Base-by-base conservation (phyloP, 306 rosid species). In the Alnus glutinosa region DNA sequence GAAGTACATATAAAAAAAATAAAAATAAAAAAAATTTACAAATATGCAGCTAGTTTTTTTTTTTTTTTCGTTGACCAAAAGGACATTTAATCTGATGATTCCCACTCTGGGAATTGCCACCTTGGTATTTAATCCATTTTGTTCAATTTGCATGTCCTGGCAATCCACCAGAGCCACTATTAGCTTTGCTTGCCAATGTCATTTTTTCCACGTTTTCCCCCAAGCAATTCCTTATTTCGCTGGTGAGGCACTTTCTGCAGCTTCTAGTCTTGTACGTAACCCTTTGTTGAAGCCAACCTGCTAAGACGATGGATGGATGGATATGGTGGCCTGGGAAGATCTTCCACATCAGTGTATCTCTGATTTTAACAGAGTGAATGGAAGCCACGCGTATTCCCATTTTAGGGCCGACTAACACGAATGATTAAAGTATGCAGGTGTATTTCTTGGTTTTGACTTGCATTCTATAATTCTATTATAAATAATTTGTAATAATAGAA, bases 351-450 rank as follows among this genome's bases (percentile, higher is more conserved):
- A 16, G 70, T 11, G 32, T 57, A 15, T 71, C 66, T 2, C 2
- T 79, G 39, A 74, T 13, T 55, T 12, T 37, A 28, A 9, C 61
- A 52, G 12, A 34, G 7, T 16, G 61, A 42, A 58, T 68, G 84
- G 79, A 30, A 5, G 58, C 75, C 84, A 75, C 76, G 76, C 48
- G 76, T 75, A 69, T 32, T 80, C 30, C 79, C 84, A 80, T 80
- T 59, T 69, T 19, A 8, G 32, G 32, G 18, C 28, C 28, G 62
- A 6, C 37, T 23, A 4, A 55, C 16, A 23, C 13, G 23, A 28
- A 46, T 59, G 6, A 42, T 75, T 42, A 57, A 58, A 55, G 34
- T 42, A 7, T 10, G n/a, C 15, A 16, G 47, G 71, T 73, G 49
- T 47, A 49, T 49, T 74, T 64, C 28, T 52, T 58, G 48, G 19